These are phyloP conservation scores for Cordyceps tenuipes DNA, from an alignment of 2,329 filamentous ascomycete genomes.

Conservation along the genomic window DNA sequence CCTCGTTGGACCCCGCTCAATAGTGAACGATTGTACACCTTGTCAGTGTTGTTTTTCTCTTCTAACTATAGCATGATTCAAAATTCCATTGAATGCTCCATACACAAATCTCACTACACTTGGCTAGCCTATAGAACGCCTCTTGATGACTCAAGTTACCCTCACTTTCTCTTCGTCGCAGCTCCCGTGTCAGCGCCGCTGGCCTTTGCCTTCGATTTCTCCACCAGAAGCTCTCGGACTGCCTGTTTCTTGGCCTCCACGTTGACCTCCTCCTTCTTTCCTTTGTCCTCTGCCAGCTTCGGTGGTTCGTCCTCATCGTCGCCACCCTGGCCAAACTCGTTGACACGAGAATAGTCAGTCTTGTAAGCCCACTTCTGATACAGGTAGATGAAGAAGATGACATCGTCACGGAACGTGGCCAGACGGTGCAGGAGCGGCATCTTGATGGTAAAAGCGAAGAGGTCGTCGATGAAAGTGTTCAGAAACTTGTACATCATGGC, in stretches of 20 bases:
- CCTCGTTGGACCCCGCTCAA: too few species aligned
- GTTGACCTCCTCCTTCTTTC: conserved; percentile 30
- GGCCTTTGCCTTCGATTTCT: conserved; percentile 32
- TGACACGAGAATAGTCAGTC: conserved; percentile 83
- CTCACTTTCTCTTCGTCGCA: conserved; percentile 34
- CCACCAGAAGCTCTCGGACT: conserved; percentile 24
- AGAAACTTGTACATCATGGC: conserved; percentile 98
- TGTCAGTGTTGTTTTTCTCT: too few species aligned
- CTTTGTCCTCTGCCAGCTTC: conserved; percentile 28
- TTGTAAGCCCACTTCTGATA: conserved; percentile 94
- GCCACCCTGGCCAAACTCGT: conserved; percentile 98
- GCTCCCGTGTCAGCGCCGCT: conserved; percentile 42
- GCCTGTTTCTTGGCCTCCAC: conserved; percentile 29
- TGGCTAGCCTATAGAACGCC: neutral
- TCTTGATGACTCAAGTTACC: neutral
- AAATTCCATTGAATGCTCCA: too few species aligned
- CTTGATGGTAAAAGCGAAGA: conserved; percentile 98
- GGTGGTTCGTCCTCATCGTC: conserved; percentile 58
- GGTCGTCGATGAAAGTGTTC: conserved; percentile 97
- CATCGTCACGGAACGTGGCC: conserved; percentile 85
- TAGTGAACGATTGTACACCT: too few species aligned
- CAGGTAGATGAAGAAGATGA: conserved; percentile 97
- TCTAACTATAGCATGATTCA: too few species aligned
- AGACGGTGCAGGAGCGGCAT: conserved; percentile 93
- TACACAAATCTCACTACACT: too few species aligned